Base-by-base conservation (phyloP, 306 rosid species). In the Spatholobus suberectus region DNA sequence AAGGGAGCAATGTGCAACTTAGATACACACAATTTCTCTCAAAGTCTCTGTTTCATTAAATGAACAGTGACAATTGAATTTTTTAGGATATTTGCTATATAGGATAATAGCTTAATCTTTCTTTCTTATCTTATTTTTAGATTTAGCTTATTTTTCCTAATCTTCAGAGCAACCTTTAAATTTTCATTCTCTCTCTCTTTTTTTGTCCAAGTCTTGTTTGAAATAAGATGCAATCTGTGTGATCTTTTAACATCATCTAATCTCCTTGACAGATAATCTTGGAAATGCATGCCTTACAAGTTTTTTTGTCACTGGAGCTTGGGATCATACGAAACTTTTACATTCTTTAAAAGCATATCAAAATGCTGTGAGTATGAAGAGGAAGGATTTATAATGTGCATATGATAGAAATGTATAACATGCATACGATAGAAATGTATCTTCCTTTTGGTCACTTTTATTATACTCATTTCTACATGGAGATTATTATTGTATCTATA, bases 321-420 rank as follows among this genome's bases (percentile, higher is more conserved):
- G 94, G 94, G 94, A 96, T 89, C 98, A 96, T 70, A 73, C 82
- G 85, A 96, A 89, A 81, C 98, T 96, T 86, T 81, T 81, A 87
- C 93, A 92, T 86, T 96, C 98, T 84, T 86, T 89, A 47, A 96
- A 90, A 88, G 99, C 99, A 78, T 96, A 93, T 89, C 99, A 96
- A 87, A 96, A 93, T 85, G 96, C 99, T 68, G 98, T 93, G 89
- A 94, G 97, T 91, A 82, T 57, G 70, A 86, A 85, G 89, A 77
- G 85, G 69, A 82, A 75, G 52, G 82, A 85, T 81, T 73, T 52
- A 76, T 43, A 69, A 17, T 70, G 17, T 83, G 85, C 79, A n/a
- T n/a, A n/a, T n/a, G n/a, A n/a, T n/a, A n/a, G n/a, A n/a, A n/a
- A n/a, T n/a, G n/a, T n/a, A n/a, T n/a, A n/a, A n/a, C n/a, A n/a